A percentile compares a stretch with the other conserved stretches of the same genome.
These are phyloP conservation scores for Galerina marginata DNA, from an alignment of 768 basidiomycete species.

Conservation along the genomic window DNA sequence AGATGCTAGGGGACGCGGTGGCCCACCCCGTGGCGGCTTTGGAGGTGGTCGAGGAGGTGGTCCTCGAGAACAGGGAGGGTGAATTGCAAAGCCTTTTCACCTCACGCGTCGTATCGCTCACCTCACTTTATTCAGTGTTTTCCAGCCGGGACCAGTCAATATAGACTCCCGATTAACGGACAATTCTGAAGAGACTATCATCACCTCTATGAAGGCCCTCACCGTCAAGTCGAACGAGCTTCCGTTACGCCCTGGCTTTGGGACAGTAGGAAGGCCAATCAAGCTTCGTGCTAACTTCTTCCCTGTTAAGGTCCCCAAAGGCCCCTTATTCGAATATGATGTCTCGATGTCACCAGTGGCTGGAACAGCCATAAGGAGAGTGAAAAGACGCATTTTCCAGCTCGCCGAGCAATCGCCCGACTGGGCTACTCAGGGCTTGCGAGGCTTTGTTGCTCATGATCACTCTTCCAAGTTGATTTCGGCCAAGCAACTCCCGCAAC, in stretches of 20 bases:
- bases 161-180: slow-evolving; percentile 50
- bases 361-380: slow-evolving; percentile 53
- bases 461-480: slow-evolving; percentile 57
- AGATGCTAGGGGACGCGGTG: slow-evolving; percentile 26
- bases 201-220: slow-evolving; percentile 41
- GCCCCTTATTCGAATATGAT: slow-evolving; percentile 64
- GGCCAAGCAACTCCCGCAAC: slow-evolving; percentile 49
- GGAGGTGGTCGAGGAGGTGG: slow-evolving; percentile 38
- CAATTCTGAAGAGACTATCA: slow-evolving; percentile 45
- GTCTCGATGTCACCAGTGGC: slow-evolving; percentile 59
- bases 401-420: slow-evolving; percentile 58
- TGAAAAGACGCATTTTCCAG: slow-evolving; percentile 65
- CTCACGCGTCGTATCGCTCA: not conserved
- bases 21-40: slow-evolving; percentile 30
- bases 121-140: slow-evolving; percentile 38
- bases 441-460: slow-evolving; percentile 60
- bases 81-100: slow-evolving; percentile 7
- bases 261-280: slow-evolving; percentile 51
- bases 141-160: slow-evolving; percentile 39
- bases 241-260: slow-evolving; percentile 64
- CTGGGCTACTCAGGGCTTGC: slow-evolving; percentile 57
- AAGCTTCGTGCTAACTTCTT: slow-evolving; percentile 74
- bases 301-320: slow-evolving; percentile 56
- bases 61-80: slow-evolving; percentile 46
- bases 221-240: slow-evolving; percentile 44